phyloP scores from a whole-genome alignment of 345 rosid genomes.

The Luvunga scandens region DNA sequence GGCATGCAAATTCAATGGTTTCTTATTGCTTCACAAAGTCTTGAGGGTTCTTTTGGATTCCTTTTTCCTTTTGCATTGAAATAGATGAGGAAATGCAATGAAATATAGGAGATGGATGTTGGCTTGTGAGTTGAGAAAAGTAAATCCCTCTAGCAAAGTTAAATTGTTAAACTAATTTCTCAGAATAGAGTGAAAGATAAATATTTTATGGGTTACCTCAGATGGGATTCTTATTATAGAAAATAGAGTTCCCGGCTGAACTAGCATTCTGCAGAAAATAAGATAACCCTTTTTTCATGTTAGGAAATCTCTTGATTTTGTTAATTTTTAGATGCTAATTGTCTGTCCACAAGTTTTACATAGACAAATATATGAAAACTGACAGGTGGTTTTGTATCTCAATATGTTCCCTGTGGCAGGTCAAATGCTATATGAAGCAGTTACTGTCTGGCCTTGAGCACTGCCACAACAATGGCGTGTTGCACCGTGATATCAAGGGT shows the following conservation, averaged over 20 bases:
- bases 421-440: slow-evolving; percentile 86
- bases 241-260: background rate
- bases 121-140: too few relatives aligned
- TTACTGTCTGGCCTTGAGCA: slow-evolving; percentile 85
- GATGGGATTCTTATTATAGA: too few relatives aligned
- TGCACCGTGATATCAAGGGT: slow-evolving; percentile 91
- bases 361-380: background rate
- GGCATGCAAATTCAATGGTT: too few relatives aligned
- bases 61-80: too few relatives aligned
- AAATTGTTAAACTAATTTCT: too few relatives aligned
- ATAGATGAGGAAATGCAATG: too few relatives aligned
- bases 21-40: too few relatives aligned
- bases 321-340: slow-evolving; percentile 1
- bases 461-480: slow-evolving; percentile 74
- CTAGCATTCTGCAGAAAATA: background rate
- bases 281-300: background rate
- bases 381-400: slow-evolving; percentile 2
- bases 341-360: background rate
- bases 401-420: slow-evolving; percentile 32
- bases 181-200: too few relatives aligned
- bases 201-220: too few relatives aligned
- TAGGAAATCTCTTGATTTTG: background rate
- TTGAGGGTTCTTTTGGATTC: too few relatives aligned
- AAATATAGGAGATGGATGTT: too few relatives aligned
- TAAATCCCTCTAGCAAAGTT: too few relatives aligned